These are phyloP conservation scores for Dothideomycetes sp. DNA, from an alignment of 2,329 filamentous ascomycete genomes.

Conservation along the genomic window DNA sequence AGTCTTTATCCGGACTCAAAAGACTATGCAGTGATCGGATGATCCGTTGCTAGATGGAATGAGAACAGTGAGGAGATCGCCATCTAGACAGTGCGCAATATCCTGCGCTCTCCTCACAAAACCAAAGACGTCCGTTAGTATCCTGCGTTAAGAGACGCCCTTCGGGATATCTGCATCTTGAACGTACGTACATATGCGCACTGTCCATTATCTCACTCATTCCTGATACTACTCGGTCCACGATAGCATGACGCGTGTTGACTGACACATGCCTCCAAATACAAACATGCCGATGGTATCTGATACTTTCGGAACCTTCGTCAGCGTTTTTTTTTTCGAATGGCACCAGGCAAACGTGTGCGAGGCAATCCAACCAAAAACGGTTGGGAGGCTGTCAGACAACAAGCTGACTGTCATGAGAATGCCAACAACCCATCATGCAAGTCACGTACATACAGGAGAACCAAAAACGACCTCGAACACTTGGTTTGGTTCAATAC, in stretches of 20 bases:
- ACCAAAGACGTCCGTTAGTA: too few relatives aligned
- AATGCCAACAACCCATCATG: background rate
- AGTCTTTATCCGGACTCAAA: too few relatives aligned
- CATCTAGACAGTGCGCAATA: too few relatives aligned
- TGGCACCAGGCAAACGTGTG: constrained; percentile 7
- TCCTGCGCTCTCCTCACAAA: too few relatives aligned
- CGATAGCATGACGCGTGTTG: constrained; percentile 4
- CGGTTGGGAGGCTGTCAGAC: background rate
- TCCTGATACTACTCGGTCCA: background rate
- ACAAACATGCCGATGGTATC: background rate
- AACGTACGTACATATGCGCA: background rate
- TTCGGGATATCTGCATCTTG: constrained; percentile 1
- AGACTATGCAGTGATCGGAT: too few relatives aligned
- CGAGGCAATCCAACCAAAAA: constrained; percentile 6
- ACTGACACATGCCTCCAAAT: background rate
- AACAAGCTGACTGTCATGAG: background rate
- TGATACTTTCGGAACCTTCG: constrained; percentile 4
- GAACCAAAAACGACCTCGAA: too few relatives aligned
- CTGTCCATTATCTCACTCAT: background rate
- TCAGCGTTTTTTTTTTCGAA: background rate
- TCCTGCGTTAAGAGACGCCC: too few relatives aligned
- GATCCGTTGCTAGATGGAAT: too few relatives aligned
- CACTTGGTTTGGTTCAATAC: too few relatives aligned
- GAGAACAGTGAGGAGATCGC: too few relatives aligned
- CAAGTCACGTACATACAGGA: background rate